Base-by-base conservation (phyloP, 352 stramenopile species). In the Aphanomyces astaci region DNA sequence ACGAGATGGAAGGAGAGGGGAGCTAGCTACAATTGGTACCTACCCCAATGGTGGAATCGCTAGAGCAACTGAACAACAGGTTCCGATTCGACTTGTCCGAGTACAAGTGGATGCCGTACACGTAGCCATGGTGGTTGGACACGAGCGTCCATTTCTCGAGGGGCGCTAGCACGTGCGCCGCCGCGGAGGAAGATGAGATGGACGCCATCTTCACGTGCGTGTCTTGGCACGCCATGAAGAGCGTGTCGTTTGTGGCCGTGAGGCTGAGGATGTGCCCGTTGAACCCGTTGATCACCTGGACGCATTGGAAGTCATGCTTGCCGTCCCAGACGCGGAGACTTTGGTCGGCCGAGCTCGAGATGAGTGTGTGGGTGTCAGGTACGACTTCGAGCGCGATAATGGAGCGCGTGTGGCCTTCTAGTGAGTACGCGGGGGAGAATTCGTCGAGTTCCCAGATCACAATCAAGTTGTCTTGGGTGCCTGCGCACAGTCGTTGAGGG, bases 201-300 rank as follows among this genome's bases (percentile, higher is more conserved):
- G 56, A 22, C 11, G 56, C 56, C 1, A 64, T 31, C 28, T 64
- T 64, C n/a, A 64, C 33, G 27, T 64, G 9, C 7, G 56, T 64
- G 56, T 64, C 56, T 51, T 64, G 56, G 56, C 56, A 55, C 22
- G 56, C 56, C 56, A 64, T 64, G 31, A 64, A 64, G 28, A 64
- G 56, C 36, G 56, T 64, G 43, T 64, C 56, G 56, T 56, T 64
- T 49, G 56, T 64, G 22, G 56, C 36, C 19, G 13, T 46, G 10
- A 64, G 22, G 43, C 36, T 54, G n/a, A 64, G 56, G 31, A 64
- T 64, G 28, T 64, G 56, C 36, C 56, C 56, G 4, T 64, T 64
- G 43, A 54, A 64, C 28, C 56, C 56, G 13, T 24, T 40, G 17
- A 64, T 49, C 7, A 64, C 43, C 28, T 64, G 56, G 25, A 64